Evolutionary conservation across 2,329 filamentous ascomycete genomes (phyloP).

Genomic region (Curvularia hawaiiensis): DNA sequence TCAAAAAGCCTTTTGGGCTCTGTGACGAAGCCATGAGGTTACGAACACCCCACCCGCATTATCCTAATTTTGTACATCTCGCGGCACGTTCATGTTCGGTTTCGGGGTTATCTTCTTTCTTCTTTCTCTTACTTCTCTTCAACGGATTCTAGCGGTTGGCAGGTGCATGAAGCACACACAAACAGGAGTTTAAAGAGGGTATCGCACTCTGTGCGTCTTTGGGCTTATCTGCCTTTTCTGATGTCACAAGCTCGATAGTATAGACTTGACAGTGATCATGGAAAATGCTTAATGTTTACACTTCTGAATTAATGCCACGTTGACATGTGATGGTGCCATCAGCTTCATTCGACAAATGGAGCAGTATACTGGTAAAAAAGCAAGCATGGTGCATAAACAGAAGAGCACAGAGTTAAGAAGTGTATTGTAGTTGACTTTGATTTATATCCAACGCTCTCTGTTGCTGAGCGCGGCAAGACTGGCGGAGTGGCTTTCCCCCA

Average conservation of each 20-base stretch:
- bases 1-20: slow-evolving; percentile 34
- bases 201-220: slow-evolving; percentile 25
- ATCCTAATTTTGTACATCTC: slow-evolving; percentile 29
- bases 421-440: neutral
- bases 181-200: slow-evolving; percentile 27
- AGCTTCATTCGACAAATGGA: neutral
- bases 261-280: slow-evolving; percentile 20
- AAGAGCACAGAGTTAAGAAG: neutral
- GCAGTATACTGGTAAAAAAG: neutral
- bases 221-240: slow-evolving; percentile 13
- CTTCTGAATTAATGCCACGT: slow-evolving; percentile 5
- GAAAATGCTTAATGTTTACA: slow-evolving; percentile 36
- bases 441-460: neutral
- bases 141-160: slow-evolving; percentile 11
- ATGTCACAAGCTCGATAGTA: slow-evolving; percentile 11
- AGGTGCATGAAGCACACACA: slow-evolving; percentile 14
- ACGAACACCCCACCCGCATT: slow-evolving; percentile 36
- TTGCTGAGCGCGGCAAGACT: neutral
- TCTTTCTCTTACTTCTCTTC: slow-evolving; percentile 19
- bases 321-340: neutral
- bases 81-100: slow-evolving; percentile 16
- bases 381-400: neutral
- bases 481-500: neutral
- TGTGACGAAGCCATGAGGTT: slow-evolving; percentile 46
- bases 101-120: slow-evolving; percentile 17